Percentiles rank a stretch among this genome's conserved stretches.
These are phyloP conservation scores for Wickerhamomyces bisporus DNA, from an alignment of 805 yeast genomes.

Conservation along the genomic window DNA sequence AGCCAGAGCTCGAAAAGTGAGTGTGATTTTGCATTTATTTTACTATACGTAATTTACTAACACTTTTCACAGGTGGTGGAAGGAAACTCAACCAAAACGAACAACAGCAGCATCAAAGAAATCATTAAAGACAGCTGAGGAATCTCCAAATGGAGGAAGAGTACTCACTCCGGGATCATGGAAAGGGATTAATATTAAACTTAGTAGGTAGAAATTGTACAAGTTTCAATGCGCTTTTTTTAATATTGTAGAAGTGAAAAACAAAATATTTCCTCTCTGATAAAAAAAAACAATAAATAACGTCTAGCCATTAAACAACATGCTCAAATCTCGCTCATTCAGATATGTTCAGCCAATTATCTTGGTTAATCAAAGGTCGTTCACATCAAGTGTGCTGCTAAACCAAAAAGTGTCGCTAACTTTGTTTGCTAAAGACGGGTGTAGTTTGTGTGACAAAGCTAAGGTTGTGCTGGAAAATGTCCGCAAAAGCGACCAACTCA, in stretches of 20 bases:
- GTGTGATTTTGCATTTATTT: too few relatives aligned
- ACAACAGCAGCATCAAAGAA: neutral
- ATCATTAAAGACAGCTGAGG: neutral
- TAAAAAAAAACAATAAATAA: too few relatives aligned
- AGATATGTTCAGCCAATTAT: too few relatives aligned
- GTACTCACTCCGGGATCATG: conserved; percentile 1
- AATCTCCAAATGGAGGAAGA: neutral
- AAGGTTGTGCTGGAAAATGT: conserved; percentile 43
- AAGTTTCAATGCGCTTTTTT: too few relatives aligned
- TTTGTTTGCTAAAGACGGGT: conserved; percentile 64
- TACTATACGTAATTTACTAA: too few relatives aligned
- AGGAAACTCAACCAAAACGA: neutral
- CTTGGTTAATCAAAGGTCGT: conserved; percentile 4
- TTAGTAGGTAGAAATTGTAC: too few relatives aligned
- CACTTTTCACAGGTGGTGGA: neutral
- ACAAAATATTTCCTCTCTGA: too few relatives aligned
- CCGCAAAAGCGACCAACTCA: conserved; percentile 25
- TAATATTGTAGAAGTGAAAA: too few relatives aligned
- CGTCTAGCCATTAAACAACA: too few relatives aligned
- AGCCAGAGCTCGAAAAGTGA: neutral
- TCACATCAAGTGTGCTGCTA: neutral
- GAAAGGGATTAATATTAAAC: too few relatives aligned
- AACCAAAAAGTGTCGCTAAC: conserved; percentile 35
- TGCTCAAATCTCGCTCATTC: too few relatives aligned
- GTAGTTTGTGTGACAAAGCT: conserved; percentile 67